Evolutionary conservation across 768 basidiomycete species (phyloP).

Genomic region (Phanerochaete carnosa): DNA sequence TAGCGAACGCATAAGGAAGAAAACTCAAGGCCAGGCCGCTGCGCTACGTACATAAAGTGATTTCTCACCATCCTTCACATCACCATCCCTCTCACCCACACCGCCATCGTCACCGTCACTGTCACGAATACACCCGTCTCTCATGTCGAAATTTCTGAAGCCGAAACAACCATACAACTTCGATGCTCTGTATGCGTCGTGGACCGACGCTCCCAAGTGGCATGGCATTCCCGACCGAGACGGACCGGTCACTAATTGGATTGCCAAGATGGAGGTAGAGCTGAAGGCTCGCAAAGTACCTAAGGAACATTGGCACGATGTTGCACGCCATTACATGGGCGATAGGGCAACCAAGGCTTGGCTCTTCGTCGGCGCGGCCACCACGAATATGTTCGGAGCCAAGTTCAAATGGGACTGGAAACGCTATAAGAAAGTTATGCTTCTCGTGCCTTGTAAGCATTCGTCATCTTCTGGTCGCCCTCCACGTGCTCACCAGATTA

Average conservation of each 20-base stretch:
- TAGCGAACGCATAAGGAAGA: not conserved
- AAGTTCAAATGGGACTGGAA: conserved; percentile 83
- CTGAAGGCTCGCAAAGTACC: conserved; percentile 67
- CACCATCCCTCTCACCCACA: not conserved
- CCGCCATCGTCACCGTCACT: not conserved
- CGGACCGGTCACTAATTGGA: conserved; percentile 64
- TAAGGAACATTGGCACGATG: conserved; percentile 77
- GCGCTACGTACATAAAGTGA: not conserved
- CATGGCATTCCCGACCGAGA: conserved; percentile 68
- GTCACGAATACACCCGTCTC: not conserved
- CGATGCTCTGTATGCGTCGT: conserved; percentile 57
- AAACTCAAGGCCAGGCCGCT: not conserved
- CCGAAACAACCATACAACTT: conserved; percentile 73
- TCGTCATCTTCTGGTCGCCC: not conserved
- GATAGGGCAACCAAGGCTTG: conserved; percentile 62
- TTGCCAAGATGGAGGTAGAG: conserved; percentile 64
- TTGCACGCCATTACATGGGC: conserved; percentile 73
- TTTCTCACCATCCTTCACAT: not conserved
- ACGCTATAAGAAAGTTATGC: conserved; percentile 72
- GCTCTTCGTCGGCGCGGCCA: conserved; percentile 65
- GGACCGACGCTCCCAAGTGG: conserved; percentile 65
- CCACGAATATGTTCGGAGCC: conserved; percentile 68
- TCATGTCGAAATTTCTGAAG: conserved; percentile 44
- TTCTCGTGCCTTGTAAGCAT: conserved; percentile 74
- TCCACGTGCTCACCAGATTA: too few relatives aligned